These are phyloP conservation scores for Nemania abortiva DNA, from an alignment of 2,329 filamentous ascomycete genomes.

Conservation along the genomic window DNA sequence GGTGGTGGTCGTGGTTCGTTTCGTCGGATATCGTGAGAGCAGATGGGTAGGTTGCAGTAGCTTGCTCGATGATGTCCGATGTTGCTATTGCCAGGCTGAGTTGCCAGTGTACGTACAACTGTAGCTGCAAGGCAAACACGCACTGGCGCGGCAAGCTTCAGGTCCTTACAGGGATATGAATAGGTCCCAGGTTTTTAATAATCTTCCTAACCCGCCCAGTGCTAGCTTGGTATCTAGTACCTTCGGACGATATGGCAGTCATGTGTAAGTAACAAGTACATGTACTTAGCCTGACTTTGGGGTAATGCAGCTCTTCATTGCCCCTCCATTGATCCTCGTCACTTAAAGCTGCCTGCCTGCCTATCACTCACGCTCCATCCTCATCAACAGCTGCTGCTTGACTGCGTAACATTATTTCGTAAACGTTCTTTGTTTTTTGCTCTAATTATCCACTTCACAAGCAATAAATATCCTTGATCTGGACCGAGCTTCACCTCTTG, in stretches of 20 bases:
- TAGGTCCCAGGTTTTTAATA: not conserved
- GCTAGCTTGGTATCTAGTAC: not conserved
- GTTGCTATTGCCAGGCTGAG: slow-evolving; percentile 31
- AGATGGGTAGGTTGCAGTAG: slow-evolving; percentile 1
- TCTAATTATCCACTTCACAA: not conserved
- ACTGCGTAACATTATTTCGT: slow-evolving; percentile 11
- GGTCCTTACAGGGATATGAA: slow-evolving; percentile 23
- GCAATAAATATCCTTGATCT: not conserved
- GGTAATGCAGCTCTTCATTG: slow-evolving; percentile 3
- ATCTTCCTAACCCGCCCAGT: not conserved
- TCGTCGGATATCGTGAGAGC: slow-evolving; percentile 5
- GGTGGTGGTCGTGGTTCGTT: slow-evolving; percentile 8
- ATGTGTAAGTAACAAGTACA: not conserved
- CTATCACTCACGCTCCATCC: not conserved
- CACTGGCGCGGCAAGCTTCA: slow-evolving; percentile 45
- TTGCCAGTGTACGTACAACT: slow-evolving; percentile 9
- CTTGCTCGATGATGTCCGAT: slow-evolving; percentile 42
- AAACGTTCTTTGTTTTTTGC: slow-evolving; percentile 9
- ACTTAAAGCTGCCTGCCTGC: slow-evolving; percentile 2
- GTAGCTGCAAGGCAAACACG: slow-evolving; percentile 44
- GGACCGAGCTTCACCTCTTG: not conserved
- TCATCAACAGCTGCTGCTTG: not conserved
- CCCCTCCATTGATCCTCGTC: slow-evolving; percentile 7
- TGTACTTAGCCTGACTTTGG: not conserved
- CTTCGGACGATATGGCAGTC: not conserved